Evolutionary conservation across 2,329 filamentous ascomycete species (phyloP).

Genomic region (Cladobotryum protrusum): DNA sequence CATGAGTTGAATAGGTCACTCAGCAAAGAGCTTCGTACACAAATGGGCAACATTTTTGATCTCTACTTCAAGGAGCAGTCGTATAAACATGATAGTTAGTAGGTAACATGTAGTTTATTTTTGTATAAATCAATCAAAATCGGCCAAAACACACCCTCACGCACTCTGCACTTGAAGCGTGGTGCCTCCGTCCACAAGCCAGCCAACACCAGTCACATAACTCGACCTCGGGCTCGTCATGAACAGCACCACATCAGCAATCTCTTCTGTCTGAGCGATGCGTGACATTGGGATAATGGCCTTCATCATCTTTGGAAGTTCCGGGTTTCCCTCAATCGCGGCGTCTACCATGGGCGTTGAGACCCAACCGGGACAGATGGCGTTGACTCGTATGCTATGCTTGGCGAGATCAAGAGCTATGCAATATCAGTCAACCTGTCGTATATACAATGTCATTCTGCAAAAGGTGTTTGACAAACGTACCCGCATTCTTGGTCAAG

Average conservation of each 20-base stretch:
- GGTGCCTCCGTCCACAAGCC: conserved; percentile 12
- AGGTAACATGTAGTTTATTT: no score
- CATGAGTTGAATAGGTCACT: no score
- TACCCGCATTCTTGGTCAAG: conserved; percentile 13
- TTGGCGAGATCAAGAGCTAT: conserved; percentile 12
- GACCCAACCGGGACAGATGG: conserved; percentile 18
- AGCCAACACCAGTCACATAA: conserved; percentile 6
- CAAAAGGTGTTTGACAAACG: background rate
- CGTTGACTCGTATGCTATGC: conserved; percentile 15
- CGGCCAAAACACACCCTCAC: no score
- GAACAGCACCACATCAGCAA: conserved; percentile 67
- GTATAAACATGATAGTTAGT: background rate
- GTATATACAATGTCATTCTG: background rate
- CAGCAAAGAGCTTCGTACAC: no score
- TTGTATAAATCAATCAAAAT: no score
- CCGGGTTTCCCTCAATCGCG: conserved; percentile 5
- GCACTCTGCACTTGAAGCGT: background rate
- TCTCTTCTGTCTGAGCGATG: conserved; percentile 57
- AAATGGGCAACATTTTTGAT: no score
- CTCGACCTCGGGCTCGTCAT: conserved; percentile 31
- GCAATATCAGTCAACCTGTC: background rate
- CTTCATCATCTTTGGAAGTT: conserved; percentile 4
- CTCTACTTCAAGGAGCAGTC: background rate
- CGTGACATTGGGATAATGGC: conserved; percentile 33
- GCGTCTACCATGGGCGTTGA: conserved; percentile 12